Conservation (phyloP, 75 land plant species). For the Cupressus sempervirens region DNA sequence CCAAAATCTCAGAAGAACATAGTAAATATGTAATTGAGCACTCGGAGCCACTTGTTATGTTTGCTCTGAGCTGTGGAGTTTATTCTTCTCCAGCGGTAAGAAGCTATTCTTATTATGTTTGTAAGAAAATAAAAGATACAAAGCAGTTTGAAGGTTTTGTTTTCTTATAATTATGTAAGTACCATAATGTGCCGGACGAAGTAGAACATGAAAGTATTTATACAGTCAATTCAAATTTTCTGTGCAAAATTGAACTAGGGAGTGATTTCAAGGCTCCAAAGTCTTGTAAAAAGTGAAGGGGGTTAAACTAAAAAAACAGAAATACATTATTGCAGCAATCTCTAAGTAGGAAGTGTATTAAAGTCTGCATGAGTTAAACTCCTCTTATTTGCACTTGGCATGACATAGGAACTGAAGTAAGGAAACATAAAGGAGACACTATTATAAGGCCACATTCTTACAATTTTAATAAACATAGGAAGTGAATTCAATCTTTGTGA, state of each 20-base stretch:
- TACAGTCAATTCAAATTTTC: not conserved
- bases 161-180: not conserved
- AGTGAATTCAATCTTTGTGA: not conserved
- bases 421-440: not conserved
- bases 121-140: not conserved
- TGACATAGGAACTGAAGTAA: not conserved
- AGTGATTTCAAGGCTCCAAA: not conserved
- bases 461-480: not conserved
- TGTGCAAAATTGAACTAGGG: not conserved
- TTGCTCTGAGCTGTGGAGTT: constrained; percentile 83
- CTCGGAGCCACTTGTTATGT: constrained; percentile 59
- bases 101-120: not conserved
- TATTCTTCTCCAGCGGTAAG: constrained; percentile 86
- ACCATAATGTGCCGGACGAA: not conserved
- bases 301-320: not conserved
- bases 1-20: constrained; percentile 73
- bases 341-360: not conserved
- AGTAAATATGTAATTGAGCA: constrained; percentile 50
- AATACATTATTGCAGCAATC: constrained; percentile 2
- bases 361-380: constrained; percentile 3
- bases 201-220: not conserved
- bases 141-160: not conserved
- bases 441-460: not conserved
- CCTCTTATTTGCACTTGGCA: not conserved
- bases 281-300: not conserved